A percentile compares a stretch with the other conserved stretches of the same genome.
Evolutionary conservation across 2,329 filamentous ascomycete species (phyloP).

Genomic region (Rutstroemia sydowiana): DNA sequence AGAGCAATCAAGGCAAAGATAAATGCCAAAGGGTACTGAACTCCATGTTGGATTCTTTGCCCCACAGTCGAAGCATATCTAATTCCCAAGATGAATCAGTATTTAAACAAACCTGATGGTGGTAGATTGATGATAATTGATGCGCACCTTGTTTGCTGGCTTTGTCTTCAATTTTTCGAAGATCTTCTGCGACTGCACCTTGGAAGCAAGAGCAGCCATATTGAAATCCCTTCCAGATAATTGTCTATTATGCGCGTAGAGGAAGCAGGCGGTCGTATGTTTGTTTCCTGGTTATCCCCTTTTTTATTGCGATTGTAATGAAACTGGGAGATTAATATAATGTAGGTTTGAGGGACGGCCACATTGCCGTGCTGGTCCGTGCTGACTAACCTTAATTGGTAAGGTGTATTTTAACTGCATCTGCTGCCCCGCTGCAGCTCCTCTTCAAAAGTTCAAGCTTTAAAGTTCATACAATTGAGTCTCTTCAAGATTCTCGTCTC

Average conservation of each 20-base stretch:
- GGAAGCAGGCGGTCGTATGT: not conserved
- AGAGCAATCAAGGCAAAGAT: conserved; percentile 95
- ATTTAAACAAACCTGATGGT: conserved; percentile 9
- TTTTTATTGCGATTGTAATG: conserved; percentile 9
- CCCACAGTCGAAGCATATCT: conserved; percentile 98
- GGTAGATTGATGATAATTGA: too few relatives aligned
- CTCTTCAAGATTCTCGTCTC: not conserved
- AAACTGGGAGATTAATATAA: conserved; percentile 5
- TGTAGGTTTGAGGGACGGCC: conserved; percentile 18
- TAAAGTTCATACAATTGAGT: not conserved
- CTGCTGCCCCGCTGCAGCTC: too few relatives aligned
- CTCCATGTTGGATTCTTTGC: conserved; percentile 99
- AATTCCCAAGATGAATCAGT: conserved; percentile 16
- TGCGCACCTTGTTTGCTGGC: conserved; percentile 80
- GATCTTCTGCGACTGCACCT: conserved; percentile 92
- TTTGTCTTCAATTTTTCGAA: conserved; percentile 97
- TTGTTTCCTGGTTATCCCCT: conserved; percentile 7
- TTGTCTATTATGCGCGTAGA: not conserved
- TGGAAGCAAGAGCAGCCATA: conserved; percentile 66
- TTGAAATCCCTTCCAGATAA: conserved; percentile 27
- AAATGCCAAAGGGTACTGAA: conserved; percentile 93
- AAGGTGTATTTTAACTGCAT: too few relatives aligned
- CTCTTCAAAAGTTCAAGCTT: not conserved
- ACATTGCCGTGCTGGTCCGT: conserved; percentile 22
- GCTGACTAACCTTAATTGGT: conserved; percentile 1